Conservation (phyloP, 176 grass and related monocot species). For the Puya raimondii region DNA sequence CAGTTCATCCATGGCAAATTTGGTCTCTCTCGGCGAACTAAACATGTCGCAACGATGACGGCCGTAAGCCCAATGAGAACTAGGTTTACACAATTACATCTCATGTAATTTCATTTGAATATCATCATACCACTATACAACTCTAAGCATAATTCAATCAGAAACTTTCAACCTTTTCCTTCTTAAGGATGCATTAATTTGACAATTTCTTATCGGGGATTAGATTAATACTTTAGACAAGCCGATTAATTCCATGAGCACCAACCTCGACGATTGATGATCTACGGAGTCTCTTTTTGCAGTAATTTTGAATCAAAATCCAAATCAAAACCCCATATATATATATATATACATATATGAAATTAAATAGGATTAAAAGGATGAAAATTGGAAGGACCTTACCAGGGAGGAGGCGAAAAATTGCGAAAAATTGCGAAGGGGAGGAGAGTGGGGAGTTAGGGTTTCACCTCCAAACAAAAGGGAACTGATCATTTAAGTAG, state of each 20-base stretch:
- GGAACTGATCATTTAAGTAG: slow-evolving; percentile 5
- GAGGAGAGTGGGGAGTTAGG: neutral
- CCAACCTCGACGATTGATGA: too few relatives aligned
- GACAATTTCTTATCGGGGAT: too few relatives aligned
- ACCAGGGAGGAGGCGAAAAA: neutral
- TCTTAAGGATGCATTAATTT: neutral
- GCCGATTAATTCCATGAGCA: too few relatives aligned
- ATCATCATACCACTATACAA: too few relatives aligned
- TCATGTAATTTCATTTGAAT: too few relatives aligned
- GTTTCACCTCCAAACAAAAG: neutral
- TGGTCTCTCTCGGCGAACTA: neutral
- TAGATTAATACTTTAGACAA: too few relatives aligned
- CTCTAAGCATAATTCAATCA: too few relatives aligned
- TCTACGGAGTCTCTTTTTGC: too few relatives aligned
- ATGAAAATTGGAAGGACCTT: neutral
- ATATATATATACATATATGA: too few relatives aligned
- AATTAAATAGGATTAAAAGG: neutral
- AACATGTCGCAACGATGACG: neutral
- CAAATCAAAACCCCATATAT: too few relatives aligned
- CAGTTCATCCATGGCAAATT: slow-evolving; percentile 39
- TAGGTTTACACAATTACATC: neutral
- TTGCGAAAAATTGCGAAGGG: neutral
- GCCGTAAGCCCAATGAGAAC: neutral
- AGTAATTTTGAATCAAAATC: neutral
- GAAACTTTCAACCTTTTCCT: too few relatives aligned